Conservation (phyloP, 345 rosid species). For the Eucalyptus pauciflora region DNA sequence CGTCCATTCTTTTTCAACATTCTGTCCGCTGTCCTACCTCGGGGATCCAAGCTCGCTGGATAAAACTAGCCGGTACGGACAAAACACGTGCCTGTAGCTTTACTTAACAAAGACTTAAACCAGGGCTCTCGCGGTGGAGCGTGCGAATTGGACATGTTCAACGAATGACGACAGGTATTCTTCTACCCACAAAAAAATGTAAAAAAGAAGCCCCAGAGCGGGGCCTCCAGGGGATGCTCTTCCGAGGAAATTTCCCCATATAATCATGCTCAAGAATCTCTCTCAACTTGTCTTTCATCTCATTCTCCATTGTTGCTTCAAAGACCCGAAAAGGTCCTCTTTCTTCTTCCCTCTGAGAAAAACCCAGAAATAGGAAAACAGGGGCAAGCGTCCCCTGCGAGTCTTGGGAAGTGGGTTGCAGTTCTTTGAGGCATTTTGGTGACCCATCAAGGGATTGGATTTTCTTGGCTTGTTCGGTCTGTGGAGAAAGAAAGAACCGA, state of each 20-base stretch:
- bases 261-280: neutral
- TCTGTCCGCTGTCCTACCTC: too few relatives aligned
- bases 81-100: too few relatives aligned
- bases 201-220: too few relatives aligned
- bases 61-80: too few relatives aligned
- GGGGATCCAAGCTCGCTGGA: too few relatives aligned
- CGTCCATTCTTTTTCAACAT: too few relatives aligned
- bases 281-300: neutral
- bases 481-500: neutral
- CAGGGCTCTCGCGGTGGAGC: neutral
- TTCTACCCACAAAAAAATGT: too few relatives aligned
- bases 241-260: neutral
- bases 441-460: too few relatives aligned
- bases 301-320: neutral
- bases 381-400: neutral
- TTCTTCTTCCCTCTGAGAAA: neutral
- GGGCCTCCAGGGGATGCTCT: neutral
- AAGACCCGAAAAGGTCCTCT: neutral
- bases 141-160: fast-evolving
- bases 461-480: neutral
- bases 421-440: neutral
- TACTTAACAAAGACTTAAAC: neutral
- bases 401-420: neutral
- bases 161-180: too few relatives aligned
- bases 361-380: neutral